These are phyloP conservation scores for Ascocoryne sarcoides DNA, from an alignment of 2,329 filamentous ascomycete genomes.

Conservation along the genomic window DNA sequence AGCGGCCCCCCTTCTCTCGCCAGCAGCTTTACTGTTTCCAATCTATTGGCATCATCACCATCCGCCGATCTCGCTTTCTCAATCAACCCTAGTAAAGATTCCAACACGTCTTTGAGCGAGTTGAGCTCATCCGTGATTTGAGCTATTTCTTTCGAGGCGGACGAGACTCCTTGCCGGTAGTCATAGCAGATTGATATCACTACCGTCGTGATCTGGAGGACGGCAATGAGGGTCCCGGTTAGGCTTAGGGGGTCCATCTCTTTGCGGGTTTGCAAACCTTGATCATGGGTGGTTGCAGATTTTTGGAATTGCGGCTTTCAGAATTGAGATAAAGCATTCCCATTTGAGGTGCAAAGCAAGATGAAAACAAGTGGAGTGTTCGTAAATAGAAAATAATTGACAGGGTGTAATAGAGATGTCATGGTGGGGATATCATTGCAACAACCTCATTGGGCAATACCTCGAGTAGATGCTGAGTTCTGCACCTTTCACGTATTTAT, in stretches of 20 bases:
- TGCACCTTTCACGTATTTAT: no score
- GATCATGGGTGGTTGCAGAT: no score
- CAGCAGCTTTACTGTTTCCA: slow-evolving; percentile 12
- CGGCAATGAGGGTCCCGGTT: slow-evolving; percentile 16
- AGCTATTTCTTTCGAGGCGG: slow-evolving; percentile 12
- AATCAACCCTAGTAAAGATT: slow-evolving; percentile 14
- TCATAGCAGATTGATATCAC: slow-evolving; percentile 19
- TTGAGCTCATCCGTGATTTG: slow-evolving; percentile 15
- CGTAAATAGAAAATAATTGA: no score
- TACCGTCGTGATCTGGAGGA: slow-evolving; percentile 16
- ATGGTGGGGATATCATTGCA: no score
- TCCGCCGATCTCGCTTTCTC: slow-evolving; percentile 5
- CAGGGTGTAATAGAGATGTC: no score
- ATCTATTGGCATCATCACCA: neutral
- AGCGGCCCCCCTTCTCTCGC: slow-evolving; percentile 11
- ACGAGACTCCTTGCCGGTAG: slow-evolving; percentile 14
- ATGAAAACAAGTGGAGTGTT: no score
- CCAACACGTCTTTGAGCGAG: slow-evolving; percentile 12
- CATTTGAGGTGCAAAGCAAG: no score
- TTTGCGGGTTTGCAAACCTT: no score
- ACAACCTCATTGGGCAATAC: no score
- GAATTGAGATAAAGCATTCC: no score
- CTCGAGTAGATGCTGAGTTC: no score
- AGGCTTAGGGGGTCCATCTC: slow-evolving; percentile 18
- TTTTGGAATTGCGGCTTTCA: no score